These are phyloP conservation scores for Epichloe coenophiala DNA, from an alignment of 2,329 filamentous ascomycete species.

Conservation along the genomic window DNA sequence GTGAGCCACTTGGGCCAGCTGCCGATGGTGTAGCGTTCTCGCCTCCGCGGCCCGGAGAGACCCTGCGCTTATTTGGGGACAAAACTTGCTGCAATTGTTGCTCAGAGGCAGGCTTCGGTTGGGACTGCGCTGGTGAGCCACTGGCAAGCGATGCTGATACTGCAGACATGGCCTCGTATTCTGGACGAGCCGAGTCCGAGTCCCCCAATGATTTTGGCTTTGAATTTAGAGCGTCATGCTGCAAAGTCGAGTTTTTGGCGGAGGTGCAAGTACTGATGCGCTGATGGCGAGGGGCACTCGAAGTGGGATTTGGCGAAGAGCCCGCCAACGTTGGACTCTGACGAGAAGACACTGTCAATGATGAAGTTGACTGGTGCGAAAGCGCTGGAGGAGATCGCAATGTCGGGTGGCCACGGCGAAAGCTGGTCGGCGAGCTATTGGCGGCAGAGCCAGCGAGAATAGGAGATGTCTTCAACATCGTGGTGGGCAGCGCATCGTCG, in stretches of 20 bases:
- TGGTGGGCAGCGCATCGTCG: constrained; percentile 37
- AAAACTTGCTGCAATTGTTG: constrained; percentile 1
- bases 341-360: neutral
- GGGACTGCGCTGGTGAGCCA: neutral
- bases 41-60: constrained; percentile 10
- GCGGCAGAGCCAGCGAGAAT: constrained; percentile 31
- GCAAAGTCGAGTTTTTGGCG: neutral
- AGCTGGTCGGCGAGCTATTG: constrained; percentile 38
- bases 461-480: constrained; percentile 47
- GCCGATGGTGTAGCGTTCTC: neutral
- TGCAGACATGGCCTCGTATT: neutral
- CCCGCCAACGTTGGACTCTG: constrained; percentile 9
- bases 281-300: constrained; percentile 12
- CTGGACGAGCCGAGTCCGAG: neutral
- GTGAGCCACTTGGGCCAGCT: neutral
- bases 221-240: neutral
- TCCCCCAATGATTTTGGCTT: neutral
- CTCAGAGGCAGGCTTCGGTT: neutral
- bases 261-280: constrained; percentile 6
- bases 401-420: constrained; percentile 19
- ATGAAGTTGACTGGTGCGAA: constrained; percentile 14
- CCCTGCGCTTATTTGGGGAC: constrained; percentile 22
- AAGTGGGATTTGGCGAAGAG: constrained; percentile 3
- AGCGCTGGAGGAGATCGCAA: constrained; percentile 13
- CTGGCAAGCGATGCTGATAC: neutral